These are phyloP conservation scores for Starmerella floris DNA, from an alignment of 805 yeast genomes.

Conservation along the genomic window DNA sequence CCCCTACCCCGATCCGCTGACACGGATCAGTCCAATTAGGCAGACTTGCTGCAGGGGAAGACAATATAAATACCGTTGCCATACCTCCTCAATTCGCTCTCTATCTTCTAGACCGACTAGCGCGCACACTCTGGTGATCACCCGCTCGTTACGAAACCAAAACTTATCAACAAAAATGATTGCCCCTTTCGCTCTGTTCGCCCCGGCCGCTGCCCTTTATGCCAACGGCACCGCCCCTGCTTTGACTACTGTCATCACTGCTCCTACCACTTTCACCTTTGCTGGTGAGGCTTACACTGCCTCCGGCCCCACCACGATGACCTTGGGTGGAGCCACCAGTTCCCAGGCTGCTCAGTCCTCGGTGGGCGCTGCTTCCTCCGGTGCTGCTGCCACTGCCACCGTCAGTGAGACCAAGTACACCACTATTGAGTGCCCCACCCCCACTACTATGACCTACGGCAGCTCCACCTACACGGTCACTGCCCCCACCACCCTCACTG, in stretches of 20 bases:
- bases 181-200: slow-evolving; percentile 35
- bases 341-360: slow-evolving; percentile 3
- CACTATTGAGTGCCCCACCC: slow-evolving; percentile 18
- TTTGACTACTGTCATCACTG: slow-evolving; percentile 17
- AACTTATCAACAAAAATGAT: slow-evolving; percentile 4
- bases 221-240: slow-evolving; percentile 16
- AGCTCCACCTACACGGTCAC: slow-evolving; percentile 31
- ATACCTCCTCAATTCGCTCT: background rate
- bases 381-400: slow-evolving; percentile 13
- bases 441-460: slow-evolving; percentile 20
- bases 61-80: background rate
- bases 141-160: background rate
- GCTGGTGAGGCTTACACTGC: slow-evolving; percentile 31
- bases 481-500: slow-evolving; percentile 43
- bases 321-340: slow-evolving; percentile 31
- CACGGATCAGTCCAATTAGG: too few species aligned
- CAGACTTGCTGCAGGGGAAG: background rate
- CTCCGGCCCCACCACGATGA: slow-evolving; percentile 41
- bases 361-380: slow-evolving; percentile 6
- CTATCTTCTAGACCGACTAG: background rate
- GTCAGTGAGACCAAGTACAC: slow-evolving; percentile 16
- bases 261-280: slow-evolving; percentile 19
- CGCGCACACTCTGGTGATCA: background rate
- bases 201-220: slow-evolving; percentile 33
- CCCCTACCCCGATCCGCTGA: too few species aligned